A percentile compares a stretch with the other conserved stretches of the same genome.
phyloP scores from a whole-genome alignment of 352 stramenopile species.

The Phytophthora hybrid region DNA sequence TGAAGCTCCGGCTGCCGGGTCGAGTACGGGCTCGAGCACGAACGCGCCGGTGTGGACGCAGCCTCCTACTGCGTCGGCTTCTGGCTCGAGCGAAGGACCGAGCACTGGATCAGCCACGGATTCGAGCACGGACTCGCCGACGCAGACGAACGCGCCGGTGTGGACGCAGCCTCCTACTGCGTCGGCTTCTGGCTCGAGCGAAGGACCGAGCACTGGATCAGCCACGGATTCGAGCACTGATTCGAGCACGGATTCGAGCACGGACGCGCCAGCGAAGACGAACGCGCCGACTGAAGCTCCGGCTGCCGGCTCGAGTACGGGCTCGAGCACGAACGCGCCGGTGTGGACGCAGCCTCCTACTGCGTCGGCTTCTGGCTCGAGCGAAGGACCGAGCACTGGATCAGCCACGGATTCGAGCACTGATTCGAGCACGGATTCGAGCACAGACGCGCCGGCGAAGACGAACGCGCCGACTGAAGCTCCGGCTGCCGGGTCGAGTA shows the following conservation, averaged over 20 bases:
- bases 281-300: constrained; percentile 11
- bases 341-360: too few species aligned
- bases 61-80: not conserved
- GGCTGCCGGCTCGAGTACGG: constrained; percentile 1
- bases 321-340: too few species aligned
- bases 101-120: too few species aligned
- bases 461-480: too few species aligned
- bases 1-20: not conserved
- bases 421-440: too few species aligned
- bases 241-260: too few species aligned
- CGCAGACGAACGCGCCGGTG: not conserved
- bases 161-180: not conserved
- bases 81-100: not conserved
- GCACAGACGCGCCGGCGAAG: too few species aligned
- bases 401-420: too few species aligned
- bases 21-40: not conserved
- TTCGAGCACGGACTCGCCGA: not conserved
- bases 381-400: too few species aligned
- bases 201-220: not conserved
- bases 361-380: too few species aligned
- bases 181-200: not conserved
- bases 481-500: too few species aligned
- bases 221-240: not conserved
- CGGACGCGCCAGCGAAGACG: constrained; percentile 9
- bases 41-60: not conserved